These are phyloP conservation scores for Rhizophagus prolifer DNA, from an alignment of 192 early-diverging fungal species.

Conservation along the genomic window DNA sequence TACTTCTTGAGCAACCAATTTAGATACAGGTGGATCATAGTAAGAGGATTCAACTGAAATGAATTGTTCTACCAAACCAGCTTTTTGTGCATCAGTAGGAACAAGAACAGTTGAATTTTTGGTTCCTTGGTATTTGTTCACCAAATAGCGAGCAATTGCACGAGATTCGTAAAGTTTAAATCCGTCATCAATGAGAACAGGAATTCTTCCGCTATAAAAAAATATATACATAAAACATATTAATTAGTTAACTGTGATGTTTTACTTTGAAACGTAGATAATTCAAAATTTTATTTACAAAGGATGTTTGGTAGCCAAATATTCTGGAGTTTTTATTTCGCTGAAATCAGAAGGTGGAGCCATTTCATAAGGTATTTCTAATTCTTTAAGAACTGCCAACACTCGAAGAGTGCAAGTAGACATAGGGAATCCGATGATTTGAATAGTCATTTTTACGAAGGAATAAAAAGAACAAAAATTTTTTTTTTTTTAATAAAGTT, in stretches of 20 bases:
- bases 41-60: slow-evolving; percentile 30
- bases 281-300: slow-evolving; percentile 20
- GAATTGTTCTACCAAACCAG: slow-evolving; percentile 37
- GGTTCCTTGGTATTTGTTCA: neutral
- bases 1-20: neutral
- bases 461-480: no score
- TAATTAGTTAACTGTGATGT: neutral
- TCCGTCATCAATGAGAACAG: slow-evolving; percentile 42
- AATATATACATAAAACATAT: neutral
- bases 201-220: slow-evolving; percentile 36
- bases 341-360: neutral
- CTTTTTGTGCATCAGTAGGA: slow-evolving; percentile 32
- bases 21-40: neutral
- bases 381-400: slow-evolving; percentile 33
- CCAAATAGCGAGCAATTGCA: slow-evolving; percentile 43
- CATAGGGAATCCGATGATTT: slow-evolving; percentile 26
- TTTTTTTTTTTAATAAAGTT: no score
- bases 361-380: slow-evolving; percentile 38
- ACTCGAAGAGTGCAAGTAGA: slow-evolving; percentile 37
- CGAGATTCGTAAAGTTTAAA: slow-evolving; percentile 40
- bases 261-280: neutral
- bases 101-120: slow-evolving; percentile 29
- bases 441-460: slow-evolving; percentile 26
- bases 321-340: slow-evolving; percentile 38
- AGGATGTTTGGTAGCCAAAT: slow-evolving; percentile 35